phyloP scores from a whole-genome alignment of 2,329 filamentous ascomycete species.

The Alternaria sp. region DNA sequence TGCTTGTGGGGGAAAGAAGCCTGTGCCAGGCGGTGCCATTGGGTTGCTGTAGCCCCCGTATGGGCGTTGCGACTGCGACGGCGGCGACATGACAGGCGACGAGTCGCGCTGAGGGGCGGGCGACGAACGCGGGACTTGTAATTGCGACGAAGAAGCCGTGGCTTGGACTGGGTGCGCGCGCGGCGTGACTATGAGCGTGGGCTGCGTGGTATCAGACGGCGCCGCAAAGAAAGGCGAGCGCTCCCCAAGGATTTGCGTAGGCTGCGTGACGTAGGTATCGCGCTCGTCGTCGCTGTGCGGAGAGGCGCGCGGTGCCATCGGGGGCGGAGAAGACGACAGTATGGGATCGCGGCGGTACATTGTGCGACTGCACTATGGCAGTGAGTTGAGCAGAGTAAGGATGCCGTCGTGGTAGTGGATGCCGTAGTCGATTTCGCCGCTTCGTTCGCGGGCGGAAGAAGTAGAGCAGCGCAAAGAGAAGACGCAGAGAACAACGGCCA shows the following conservation, averaged over 20 bases:
- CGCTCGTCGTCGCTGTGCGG: constrained; percentile 56
- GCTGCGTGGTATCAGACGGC: constrained; percentile 58
- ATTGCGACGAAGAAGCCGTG: constrained; percentile 43
- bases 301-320: constrained; percentile 13
- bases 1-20: constrained; percentile 59
- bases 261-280: constrained; percentile 57
- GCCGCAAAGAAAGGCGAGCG: constrained; percentile 37
- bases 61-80: constrained; percentile 72
- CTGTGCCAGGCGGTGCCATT: constrained; percentile 81
- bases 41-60: constrained; percentile 63
- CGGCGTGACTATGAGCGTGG: constrained; percentile 64
- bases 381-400: neutral
- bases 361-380: constrained; percentile 12
- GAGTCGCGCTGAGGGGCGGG: constrained; percentile 58
- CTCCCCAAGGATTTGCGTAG: constrained; percentile 36
- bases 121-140: constrained; percentile 92
- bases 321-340: constrained; percentile 40
- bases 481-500: constrained; percentile 5
- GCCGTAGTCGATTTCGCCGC: constrained; percentile 2
- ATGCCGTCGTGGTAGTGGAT: neutral
- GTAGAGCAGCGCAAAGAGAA: constrained; percentile 1
- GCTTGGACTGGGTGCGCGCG: constrained; percentile 40
- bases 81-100: constrained; percentile 49
- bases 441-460: neutral
- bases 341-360: constrained; percentile 46